These are phyloP conservation scores for Leishmania braziliensis DNA, from an alignment of 208 protist species.

Conservation along the genomic window DNA sequence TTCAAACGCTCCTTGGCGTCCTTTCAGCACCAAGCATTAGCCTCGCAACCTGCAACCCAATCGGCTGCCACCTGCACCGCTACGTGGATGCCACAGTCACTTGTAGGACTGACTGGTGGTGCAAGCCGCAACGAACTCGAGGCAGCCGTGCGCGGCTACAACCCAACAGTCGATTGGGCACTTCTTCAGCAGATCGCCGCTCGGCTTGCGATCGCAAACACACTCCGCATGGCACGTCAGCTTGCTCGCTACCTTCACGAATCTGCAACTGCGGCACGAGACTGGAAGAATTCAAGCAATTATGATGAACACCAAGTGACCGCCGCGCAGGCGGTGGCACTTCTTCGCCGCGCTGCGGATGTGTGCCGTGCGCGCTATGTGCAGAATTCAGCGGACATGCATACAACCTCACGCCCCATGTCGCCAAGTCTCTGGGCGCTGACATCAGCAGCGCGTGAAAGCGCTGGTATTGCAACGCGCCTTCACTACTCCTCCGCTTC, in stretches of 20 bases:
- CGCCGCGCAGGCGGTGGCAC: slow-evolving; percentile 7
- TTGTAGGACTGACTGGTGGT: background rate
- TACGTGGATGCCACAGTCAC: background rate
- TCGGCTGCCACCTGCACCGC: background rate
- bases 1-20: background rate
- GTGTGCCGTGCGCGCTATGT: slow-evolving; percentile 19
- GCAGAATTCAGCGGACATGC: background rate
- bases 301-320: background rate
- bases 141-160: slow-evolving; percentile 36
- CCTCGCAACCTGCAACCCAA: background rate
- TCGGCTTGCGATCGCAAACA: slow-evolving; percentile 32
- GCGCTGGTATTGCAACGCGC: slow-evolving; percentile 22
- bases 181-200: slow-evolving; percentile 36
- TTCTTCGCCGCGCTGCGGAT: slow-evolving; percentile 22
- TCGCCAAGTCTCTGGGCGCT: slow-evolving; percentile 14
- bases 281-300: background rate
- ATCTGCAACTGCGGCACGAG: slow-evolving; percentile 2
- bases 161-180: slow-evolving; percentile 43
- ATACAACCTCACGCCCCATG: background rate
- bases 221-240: slow-evolving; percentile 28
- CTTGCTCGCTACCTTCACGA: slow-evolving; percentile 40
- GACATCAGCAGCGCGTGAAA: slow-evolving; percentile 18
- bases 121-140: slow-evolving; percentile 6
- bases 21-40: slow-evolving; percentile 3
- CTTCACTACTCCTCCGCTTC: slow-evolving; percentile 8